Evolutionary conservation across 768 basidiomycete genomes (phyloP).

Genomic region (Termitomyces titanicus): DNA sequence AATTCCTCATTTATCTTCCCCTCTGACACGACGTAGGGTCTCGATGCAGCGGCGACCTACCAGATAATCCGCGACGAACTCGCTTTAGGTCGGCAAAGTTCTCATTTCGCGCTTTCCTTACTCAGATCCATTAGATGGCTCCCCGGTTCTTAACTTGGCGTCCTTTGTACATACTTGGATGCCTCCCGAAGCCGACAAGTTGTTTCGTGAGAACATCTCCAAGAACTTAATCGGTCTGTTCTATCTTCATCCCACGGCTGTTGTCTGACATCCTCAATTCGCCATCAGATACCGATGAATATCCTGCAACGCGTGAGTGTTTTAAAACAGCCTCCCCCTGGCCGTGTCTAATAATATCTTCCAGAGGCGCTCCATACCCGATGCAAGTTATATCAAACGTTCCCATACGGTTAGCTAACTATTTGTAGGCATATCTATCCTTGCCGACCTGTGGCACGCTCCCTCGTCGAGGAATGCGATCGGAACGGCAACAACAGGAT

Average conservation of each 20-base stretch:
- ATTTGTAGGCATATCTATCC: slow-evolving; percentile 32
- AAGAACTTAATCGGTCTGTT: slow-evolving; percentile 57
- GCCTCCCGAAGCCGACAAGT: slow-evolving; percentile 46
- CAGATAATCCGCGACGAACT: slow-evolving; percentile 61
- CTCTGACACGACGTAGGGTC: slow-evolving; percentile 39
- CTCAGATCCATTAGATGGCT: slow-evolving; percentile 40
- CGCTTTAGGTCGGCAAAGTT: slow-evolving; percentile 41
- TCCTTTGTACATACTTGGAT: slow-evolving; percentile 65
- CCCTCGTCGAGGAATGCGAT: slow-evolving; percentile 59
- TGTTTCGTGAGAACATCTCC: slow-evolving; percentile 59
- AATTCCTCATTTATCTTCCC: neutral
- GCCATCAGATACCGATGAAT: slow-evolving; percentile 49
- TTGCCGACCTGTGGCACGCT: slow-evolving; percentile 68
- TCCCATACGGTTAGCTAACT: neutral
- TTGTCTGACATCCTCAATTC: neutral
- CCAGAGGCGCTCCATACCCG: slow-evolving; percentile 55
- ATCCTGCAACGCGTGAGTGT: slow-evolving; percentile 55
- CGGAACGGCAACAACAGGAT: slow-evolving; percentile 71
- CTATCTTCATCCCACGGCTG: neutral
- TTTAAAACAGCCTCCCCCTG: too few species aligned
- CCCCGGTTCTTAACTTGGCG: slow-evolving; percentile 60
- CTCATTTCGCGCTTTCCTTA: neutral
- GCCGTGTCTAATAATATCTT: neutral
- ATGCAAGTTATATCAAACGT: slow-evolving; percentile 25
- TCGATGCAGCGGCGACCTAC: slow-evolving; percentile 51